Conservation (phyloP, 2,329 filamentous ascomycete species). For the Xylaria polymorpha region DNA sequence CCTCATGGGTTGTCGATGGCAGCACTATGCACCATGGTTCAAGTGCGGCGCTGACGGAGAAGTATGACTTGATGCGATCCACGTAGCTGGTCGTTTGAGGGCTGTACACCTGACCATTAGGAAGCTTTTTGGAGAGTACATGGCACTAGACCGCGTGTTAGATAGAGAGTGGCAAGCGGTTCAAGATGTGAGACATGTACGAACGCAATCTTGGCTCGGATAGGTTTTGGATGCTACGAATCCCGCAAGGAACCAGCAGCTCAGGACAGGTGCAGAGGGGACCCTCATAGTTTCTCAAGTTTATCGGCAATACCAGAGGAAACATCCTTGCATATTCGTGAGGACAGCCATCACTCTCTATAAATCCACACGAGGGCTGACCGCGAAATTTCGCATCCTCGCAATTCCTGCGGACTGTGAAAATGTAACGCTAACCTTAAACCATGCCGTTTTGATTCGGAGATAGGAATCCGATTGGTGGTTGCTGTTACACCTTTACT, state of each 20-base stretch:
- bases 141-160: constrained; percentile 15
- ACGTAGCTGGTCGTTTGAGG: constrained; percentile 21
- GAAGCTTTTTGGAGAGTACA: neutral
- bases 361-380: neutral
- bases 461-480: neutral
- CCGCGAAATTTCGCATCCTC: neutral
- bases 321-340: neutral
- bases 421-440: neutral
- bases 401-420: neutral
- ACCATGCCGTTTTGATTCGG: neutral
- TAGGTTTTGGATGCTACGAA: neutral
- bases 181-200: constrained; percentile 7
- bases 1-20: constrained; percentile 23
- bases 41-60: constrained; percentile 27
- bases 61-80: constrained; percentile 31
- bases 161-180: neutral
- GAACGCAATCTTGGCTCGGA: constrained; percentile 15
- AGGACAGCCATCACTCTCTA: neutral
- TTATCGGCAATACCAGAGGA: neutral
- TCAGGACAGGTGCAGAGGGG: neutral
- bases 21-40: constrained; percentile 29
- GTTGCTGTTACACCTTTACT: neutral
- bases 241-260: constrained; percentile 14
- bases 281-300: constrained; percentile 11
- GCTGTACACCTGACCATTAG: constrained; percentile 10